phyloP scores from a whole-genome alignment of 768 basidiomycete species.

The Suillus paluster region DNA sequence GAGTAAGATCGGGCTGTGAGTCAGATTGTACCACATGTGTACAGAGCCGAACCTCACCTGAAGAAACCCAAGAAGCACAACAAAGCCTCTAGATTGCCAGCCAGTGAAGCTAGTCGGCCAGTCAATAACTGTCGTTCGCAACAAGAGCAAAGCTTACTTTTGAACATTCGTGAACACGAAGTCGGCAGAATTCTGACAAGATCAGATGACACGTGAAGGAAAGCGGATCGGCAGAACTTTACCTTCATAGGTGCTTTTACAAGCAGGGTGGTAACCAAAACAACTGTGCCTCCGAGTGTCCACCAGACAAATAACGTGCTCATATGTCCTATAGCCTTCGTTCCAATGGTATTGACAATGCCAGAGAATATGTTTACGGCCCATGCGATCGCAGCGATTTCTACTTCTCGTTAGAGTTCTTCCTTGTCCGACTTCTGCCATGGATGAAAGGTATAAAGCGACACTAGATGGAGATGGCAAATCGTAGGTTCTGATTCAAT shows the following conservation, averaged over 20 bases:
- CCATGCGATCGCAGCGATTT: slow-evolving; percentile 60
- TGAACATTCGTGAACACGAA: slow-evolving; percentile 64
- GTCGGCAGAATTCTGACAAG: slow-evolving; percentile 48
- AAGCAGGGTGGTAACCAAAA: slow-evolving; percentile 59
- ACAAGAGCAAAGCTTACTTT: slow-evolving; percentile 40
- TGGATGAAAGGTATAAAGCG: slow-evolving; percentile 58
- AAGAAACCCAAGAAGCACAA: slow-evolving; percentile 60
- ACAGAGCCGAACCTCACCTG: slow-evolving; percentile 32
- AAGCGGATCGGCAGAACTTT: neutral
- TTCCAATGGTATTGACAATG: slow-evolving; percentile 58
- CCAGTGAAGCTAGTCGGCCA: slow-evolving; percentile 51
- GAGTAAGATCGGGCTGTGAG: neutral
- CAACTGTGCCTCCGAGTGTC: slow-evolving; percentile 61
- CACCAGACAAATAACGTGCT: slow-evolving; percentile 63
- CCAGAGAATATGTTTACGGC: slow-evolving; percentile 59
- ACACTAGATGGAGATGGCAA: slow-evolving; percentile 35
- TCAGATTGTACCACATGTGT: neutral
- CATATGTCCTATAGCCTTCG: slow-evolving; percentile 59
- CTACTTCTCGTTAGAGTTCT: slow-evolving; percentile 49
- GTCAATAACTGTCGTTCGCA: neutral
- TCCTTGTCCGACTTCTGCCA: slow-evolving; percentile 52
- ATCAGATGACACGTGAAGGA: slow-evolving; percentile 2
- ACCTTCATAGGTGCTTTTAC: slow-evolving; percentile 61
- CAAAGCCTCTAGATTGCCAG: slow-evolving; percentile 56
- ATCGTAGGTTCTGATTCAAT: neutral